These are phyloP conservation scores for Miamiensis avidus DNA, from an alignment of 169 alveolate genomes.

Conservation along the genomic window DNA sequence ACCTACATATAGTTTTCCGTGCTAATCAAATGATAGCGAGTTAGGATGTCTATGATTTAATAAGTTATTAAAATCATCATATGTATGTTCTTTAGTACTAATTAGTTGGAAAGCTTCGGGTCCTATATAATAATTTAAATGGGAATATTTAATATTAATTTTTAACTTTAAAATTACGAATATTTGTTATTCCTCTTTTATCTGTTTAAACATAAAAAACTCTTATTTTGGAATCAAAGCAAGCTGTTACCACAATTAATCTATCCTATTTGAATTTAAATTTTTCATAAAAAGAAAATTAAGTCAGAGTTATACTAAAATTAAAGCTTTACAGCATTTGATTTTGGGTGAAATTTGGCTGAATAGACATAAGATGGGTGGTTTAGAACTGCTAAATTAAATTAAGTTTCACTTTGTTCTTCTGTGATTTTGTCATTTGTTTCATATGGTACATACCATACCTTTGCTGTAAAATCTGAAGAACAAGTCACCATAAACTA, in stretches of 20 bases:
- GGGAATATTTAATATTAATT: not conserved
- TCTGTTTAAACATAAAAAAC: constrained; percentile 56
- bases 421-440: constrained; percentile 16
- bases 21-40: constrained; percentile 60
- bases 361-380: constrained; percentile 85
- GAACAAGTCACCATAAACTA: constrained; percentile 59
- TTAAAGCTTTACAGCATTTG: not conserved
- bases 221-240: constrained; percentile 79
- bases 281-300: too few relatives aligned
- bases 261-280: not conserved
- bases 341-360: constrained; percentile 57
- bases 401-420: constrained; percentile 44
- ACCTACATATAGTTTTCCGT: constrained; percentile 75
- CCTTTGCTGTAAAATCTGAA: constrained; percentile 69
- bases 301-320: too few relatives aligned
- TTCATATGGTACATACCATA: constrained; percentile 64
- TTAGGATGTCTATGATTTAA: constrained; percentile 78
- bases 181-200: not conserved
- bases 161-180: not conserved
- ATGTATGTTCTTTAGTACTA: constrained; percentile 9
- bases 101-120: constrained; percentile 8
- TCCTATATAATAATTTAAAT: not conserved
- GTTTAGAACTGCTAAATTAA: constrained; percentile 46
- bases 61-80: constrained; percentile 31
- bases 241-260: constrained; percentile 65